These are phyloP conservation scores for Hymenoscyphus linearis DNA, from an alignment of 2,329 filamentous ascomycete genomes.

Conservation along the genomic window DNA sequence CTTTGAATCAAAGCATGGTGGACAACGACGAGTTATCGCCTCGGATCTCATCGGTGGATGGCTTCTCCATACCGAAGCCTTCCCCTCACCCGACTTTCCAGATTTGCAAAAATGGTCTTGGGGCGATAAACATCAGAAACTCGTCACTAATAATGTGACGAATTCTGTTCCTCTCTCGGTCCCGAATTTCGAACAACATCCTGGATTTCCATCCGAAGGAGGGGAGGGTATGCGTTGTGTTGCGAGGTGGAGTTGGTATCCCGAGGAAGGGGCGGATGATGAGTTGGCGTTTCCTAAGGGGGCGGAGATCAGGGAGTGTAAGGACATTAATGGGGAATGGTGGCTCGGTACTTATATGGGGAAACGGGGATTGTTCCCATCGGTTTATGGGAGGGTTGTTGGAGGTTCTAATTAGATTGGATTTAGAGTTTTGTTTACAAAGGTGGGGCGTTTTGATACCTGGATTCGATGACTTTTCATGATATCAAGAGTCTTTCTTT, in stretches of 20 bases:
- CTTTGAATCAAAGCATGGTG: slow-evolving; percentile 64
- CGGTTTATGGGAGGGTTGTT: slow-evolving; percentile 61
- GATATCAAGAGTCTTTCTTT: not conserved
- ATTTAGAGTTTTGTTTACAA: not conserved
- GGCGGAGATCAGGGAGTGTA: slow-evolving; percentile 76
- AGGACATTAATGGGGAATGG: slow-evolving; percentile 90
- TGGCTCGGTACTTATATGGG: slow-evolving; percentile 83
- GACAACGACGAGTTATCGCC: slow-evolving; percentile 62
- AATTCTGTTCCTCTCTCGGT: slow-evolving; percentile 32
- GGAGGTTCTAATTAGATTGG: not conserved
- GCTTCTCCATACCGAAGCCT: slow-evolving; percentile 56
- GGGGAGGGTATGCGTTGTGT: slow-evolving; percentile 59
- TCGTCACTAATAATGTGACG: slow-evolving; percentile 48
- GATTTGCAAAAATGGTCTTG: slow-evolving; percentile 48
- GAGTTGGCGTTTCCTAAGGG: slow-evolving; percentile 81
- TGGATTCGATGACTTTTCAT: not conserved
- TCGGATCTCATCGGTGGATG: slow-evolving; percentile 74
- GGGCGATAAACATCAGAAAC: slow-evolving; percentile 39
- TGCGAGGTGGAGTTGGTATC: slow-evolving; percentile 76
- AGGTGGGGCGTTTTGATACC: not conserved
- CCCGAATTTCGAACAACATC: slow-evolving; percentile 18
- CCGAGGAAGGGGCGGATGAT: slow-evolving; percentile 54
- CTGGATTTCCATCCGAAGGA: slow-evolving; percentile 66
- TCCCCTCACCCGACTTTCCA: slow-evolving; percentile 27
- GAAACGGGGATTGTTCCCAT: slow-evolving; percentile 71